Base-by-base conservation (phyloP, 345 rosid species). In the Citrus glauca region DNA sequence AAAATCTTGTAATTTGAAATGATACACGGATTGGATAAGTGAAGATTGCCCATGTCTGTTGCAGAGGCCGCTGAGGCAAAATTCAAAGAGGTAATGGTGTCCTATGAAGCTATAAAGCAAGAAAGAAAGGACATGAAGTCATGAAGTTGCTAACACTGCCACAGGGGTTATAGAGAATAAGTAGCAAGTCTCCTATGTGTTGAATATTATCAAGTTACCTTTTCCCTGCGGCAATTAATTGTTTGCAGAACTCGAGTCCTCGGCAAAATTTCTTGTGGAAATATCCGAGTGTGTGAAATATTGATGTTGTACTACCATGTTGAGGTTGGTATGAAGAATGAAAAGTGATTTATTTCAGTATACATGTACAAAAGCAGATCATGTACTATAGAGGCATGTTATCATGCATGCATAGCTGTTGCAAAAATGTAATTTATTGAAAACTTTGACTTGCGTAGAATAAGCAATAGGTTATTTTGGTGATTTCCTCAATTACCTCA, bases 11-110 rank as follows among this genome's bases (percentile, higher is more conserved):
- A 9, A 20, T 22, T 28, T 17, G 45, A 20, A 61, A 69, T 37
- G 38, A 4, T 27, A 32, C 70, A 33, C 55, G 67, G 40, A 57
- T 61, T 57, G 53, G 17, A 67, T 68, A 69, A 16, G 37, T 19
- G 28, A 78, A 72, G 27, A 53, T 42, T 55, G 40, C 37, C 57
- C 25, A 7, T 37, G 60, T 56, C 62, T 81, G 63, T 68, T 88
- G 82, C 94, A 95, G 98, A 83, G 75, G 91, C 75, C 9, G 99
- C 99, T 1, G 99, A 93, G 88, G 93, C 88, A 3, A 95, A 91
- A 87, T 95, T 95, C 85, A 95, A 95, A 85, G 98, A 95, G 82
- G 95, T 93, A 33, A 88, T 95, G 88, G 75, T 69, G 65, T 95
- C 99, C 8, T 95, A 95, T 48, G 99, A 95, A 85, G 95, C 98